phyloP scores from a whole-genome alignment of 2,329 filamentous ascomycete genomes.

The Sporothrix protearum region DNA sequence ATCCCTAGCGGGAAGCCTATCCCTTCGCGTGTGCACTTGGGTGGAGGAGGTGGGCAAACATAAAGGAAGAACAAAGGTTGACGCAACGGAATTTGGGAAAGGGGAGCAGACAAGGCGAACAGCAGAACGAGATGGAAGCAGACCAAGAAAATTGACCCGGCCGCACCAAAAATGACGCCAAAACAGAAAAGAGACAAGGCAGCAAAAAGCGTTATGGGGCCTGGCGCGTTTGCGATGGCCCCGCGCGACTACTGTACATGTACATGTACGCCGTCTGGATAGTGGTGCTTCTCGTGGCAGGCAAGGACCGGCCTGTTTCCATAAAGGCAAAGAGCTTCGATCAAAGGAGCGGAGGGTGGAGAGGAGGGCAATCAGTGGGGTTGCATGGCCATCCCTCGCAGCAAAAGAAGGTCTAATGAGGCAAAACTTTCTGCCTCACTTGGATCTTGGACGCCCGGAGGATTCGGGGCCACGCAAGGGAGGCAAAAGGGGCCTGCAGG shows the following conservation, averaged over 20 bases:
- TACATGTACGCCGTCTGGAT: not conserved
- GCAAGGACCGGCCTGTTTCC: slow-evolving; percentile 13
- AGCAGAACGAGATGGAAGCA: not conserved
- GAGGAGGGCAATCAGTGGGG: slow-evolving; percentile 8
- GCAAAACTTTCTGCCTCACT: not conserved
- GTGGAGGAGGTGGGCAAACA: not conserved
- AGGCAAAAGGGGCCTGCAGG: not conserved
- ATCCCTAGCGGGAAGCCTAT: not conserved
- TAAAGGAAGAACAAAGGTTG: not conserved
- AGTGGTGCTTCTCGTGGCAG: slow-evolving; percentile 7
- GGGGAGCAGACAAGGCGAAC: not conserved
- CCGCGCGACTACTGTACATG: not conserved
- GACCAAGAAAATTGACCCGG: not conserved
- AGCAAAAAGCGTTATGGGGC: not conserved
- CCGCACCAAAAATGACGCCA: not conserved
- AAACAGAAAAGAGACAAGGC: not conserved
- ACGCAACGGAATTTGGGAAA: not conserved
- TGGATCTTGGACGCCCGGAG: not conserved
- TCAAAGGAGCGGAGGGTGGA: not conserved
- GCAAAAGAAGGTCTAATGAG: not conserved
- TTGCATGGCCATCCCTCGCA: slow-evolving; percentile 11
- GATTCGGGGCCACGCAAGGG: slow-evolving; percentile 12
- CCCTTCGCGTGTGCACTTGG: not conserved
- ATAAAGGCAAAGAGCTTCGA: not conserved
- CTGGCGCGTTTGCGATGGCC: not conserved